A percentile compares a stretch with the other conserved stretches of the same genome.
phyloP scores from a whole-genome alignment of 2,329 filamentous ascomycete genomes.

The Ceratocystis papillata region DNA sequence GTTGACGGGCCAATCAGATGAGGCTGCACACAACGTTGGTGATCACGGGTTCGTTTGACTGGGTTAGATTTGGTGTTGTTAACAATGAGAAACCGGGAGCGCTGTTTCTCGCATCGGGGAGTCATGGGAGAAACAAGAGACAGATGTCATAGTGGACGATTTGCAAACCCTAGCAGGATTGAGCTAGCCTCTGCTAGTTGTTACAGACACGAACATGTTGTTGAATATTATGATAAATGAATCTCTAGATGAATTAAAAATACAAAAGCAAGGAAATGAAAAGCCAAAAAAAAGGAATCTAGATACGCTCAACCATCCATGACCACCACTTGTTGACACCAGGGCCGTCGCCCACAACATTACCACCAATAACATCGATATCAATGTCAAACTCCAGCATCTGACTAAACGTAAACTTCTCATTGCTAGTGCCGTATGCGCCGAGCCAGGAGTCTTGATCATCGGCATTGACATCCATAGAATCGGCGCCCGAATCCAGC shows the following conservation, averaged over 20 bases:
- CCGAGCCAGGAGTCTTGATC: constrained; percentile 81
- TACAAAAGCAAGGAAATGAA: constrained; percentile 8
- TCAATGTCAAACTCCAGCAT: constrained; percentile 74
- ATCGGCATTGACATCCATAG: constrained; percentile 48
- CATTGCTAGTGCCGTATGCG: constrained; percentile 53
- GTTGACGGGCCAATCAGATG: constrained; percentile 4
- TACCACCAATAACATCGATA: constrained; percentile 68
- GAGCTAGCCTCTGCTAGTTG: no score
- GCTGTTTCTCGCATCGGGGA: no score
- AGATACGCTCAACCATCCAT: constrained; percentile 70
- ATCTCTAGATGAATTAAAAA: background rate
- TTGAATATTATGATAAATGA: constrained; percentile 1
- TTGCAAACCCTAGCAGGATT: no score
- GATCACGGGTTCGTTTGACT: background rate
- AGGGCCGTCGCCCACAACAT: constrained; percentile 52
- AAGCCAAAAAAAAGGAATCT: background rate
- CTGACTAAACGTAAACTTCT: constrained; percentile 66
- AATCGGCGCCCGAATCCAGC: constrained; percentile 66
- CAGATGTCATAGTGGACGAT: no score
- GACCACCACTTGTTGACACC: constrained; percentile 77
- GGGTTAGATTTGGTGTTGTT: background rate
- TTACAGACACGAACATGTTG: background rate
- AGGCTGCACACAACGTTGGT: background rate
- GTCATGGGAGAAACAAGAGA: no score
- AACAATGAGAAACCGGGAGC: no score